These are phyloP conservation scores for Elsinoe perseae DNA, from an alignment of 2,329 filamentous ascomycete species.

Conservation along the genomic window DNA sequence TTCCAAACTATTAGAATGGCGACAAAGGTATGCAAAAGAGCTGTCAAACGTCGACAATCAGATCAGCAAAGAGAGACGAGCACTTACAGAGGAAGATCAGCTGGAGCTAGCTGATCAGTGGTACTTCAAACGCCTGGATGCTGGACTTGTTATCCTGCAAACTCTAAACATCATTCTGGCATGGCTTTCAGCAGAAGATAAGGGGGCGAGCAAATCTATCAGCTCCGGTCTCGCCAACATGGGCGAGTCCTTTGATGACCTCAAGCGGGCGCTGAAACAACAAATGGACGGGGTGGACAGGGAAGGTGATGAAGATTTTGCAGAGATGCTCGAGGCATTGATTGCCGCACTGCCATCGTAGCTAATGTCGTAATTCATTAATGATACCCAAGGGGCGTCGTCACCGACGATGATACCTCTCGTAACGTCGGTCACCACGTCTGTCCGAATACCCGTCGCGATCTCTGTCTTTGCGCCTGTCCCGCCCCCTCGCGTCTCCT, in stretches of 20 bases:
- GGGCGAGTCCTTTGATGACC: conserved; percentile 55
- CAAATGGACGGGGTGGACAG: conserved; percentile 54
- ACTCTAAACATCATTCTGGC: conserved; percentile 76
- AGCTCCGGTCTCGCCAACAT: conserved; percentile 56
- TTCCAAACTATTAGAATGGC: conserved; percentile 59
- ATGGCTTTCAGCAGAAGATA: conserved; percentile 87
- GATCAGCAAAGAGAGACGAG: conserved; percentile 52
- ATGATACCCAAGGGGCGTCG: neutral
- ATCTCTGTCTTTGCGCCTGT: conserved; percentile 18
- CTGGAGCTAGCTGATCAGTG: conserved; percentile 61
- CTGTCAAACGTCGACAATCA: conserved; percentile 56
- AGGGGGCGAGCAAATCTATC: conserved; percentile 61
- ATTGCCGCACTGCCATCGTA: conserved; percentile 27
- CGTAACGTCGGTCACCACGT: conserved; percentile 15
- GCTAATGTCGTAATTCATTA: conserved; percentile 10
- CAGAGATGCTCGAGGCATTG: conserved; percentile 60
- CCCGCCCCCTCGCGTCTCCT: conserved; percentile 20
- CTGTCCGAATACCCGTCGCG: conserved; percentile 12
- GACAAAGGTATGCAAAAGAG: conserved; percentile 60
- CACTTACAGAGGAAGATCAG: conserved; percentile 50
- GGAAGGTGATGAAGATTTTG: conserved; percentile 42
- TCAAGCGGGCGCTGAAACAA: conserved; percentile 62
- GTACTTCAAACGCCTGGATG: conserved; percentile 68
- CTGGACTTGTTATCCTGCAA: conserved; percentile 76
- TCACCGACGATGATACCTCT: conserved; percentile 11